Evolutionary conservation across 768 basidiomycete genomes (phyloP).

Genomic region (Antrodiella citrinella): DNA sequence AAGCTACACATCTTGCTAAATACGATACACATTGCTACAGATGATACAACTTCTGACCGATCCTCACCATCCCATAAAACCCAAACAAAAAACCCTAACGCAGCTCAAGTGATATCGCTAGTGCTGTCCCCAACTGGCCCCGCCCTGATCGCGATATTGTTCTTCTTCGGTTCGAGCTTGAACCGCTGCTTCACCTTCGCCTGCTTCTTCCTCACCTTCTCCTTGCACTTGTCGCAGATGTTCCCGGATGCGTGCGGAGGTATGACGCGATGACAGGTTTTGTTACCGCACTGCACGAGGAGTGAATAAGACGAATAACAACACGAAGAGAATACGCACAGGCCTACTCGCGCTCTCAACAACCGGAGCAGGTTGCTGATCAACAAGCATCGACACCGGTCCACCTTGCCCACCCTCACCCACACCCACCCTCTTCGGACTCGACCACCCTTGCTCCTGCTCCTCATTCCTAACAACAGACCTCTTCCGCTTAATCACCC

Average conservation of each 20-base stretch:
- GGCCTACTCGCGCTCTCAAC: not conserved
- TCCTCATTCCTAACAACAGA: not conserved
- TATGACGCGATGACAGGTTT: conserved; percentile 32
- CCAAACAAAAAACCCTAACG: too few relatives aligned
- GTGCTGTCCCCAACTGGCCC: not conserved
- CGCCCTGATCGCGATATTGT: not conserved
- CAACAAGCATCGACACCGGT: too few relatives aligned
- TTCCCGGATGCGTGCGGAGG: conserved; percentile 18
- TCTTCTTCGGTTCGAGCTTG: conserved; percentile 22
- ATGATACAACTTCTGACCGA: too few relatives aligned
- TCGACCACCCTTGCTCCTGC: not conserved
- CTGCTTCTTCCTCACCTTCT: conserved; percentile 37
- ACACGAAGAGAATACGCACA: not conserved
- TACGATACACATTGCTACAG: too few relatives aligned
- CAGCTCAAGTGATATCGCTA: too few relatives aligned
- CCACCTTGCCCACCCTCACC: not conserved
- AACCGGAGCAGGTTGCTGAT: not conserved
- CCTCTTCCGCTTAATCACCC: not conserved
- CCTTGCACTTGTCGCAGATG: conserved; percentile 37
- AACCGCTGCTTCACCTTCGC: conserved; percentile 35
- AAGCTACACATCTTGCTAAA: too few relatives aligned
- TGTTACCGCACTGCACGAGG: conserved; percentile 20
- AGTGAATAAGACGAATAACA: not conserved
- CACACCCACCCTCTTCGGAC: not conserved
- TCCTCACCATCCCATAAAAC: too few relatives aligned